Evolutionary conservation across 208 protist genomes (phyloP), one percentile per base, ranked within the genome.

Genomic region (Leishmania turanica): DNA sequence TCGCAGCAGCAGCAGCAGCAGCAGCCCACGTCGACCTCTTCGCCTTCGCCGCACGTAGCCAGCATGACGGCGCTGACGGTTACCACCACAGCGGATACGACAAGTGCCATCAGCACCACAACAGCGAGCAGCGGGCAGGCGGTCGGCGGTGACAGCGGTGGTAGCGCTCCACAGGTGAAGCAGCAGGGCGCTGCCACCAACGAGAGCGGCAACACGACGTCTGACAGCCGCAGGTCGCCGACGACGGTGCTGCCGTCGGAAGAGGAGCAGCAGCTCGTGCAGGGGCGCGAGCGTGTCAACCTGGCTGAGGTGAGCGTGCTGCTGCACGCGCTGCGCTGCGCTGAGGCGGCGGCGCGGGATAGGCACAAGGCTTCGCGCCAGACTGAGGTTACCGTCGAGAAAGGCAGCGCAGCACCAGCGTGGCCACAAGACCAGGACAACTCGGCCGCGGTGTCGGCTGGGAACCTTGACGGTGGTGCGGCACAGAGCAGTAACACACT

Each of bases 251-350:
- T 85, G 53, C 78, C 70, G 31, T 69, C 77, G 6, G 34, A 49
- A 51, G 42, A 54, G 24, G 31, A 79, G n/a, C n/a, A 78, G 47
- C 49, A 27, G 53, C 71, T 77, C 37, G 49, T 24, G 40, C 19
- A 58, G 37, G 72, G 69, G 31, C 54, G 69, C 9, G 27, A 75
- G 13, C 31, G 13, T 13, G 68, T 76, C 24, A 69, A 64, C 40
- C 37, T 56, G 13, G 84, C 75, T 19, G 84, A 87, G 79, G 58
- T 56, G 15, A 83, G 75, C 54, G 84, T 79, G 40, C 56, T 87
- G 51, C 65, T 78, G 79, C 78, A 87, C 70, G 84, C 84, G 8
- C 75, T 87, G 74, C 79, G 47, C 17, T 66, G 51, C 69, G 56
- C 79, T 11, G 75, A 83, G 42, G 78, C 75, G 21, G 34, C 68